These are phyloP conservation scores for Pneumocystis canis DNA, from an alignment of 1,139 yeast species.

Conservation along the genomic window DNA sequence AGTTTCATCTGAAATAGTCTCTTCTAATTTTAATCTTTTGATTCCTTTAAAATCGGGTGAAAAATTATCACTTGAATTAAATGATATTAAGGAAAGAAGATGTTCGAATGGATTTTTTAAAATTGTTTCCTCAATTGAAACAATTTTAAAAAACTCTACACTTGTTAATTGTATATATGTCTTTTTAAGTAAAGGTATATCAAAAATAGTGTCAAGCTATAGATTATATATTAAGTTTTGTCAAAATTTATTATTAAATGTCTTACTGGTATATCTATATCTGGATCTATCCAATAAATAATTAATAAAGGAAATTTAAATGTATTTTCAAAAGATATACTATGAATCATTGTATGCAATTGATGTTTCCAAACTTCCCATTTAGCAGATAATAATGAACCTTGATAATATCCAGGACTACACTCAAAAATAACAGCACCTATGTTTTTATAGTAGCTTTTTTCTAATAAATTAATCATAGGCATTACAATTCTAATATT, in stretches of 20 bases:
- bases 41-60: neutral
- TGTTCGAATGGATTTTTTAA: neutral
- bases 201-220: neutral
- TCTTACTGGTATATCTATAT: neutral
- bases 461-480: neutral
- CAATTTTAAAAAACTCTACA: neutral
- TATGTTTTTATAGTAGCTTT: neutral
- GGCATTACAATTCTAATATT: neutral
- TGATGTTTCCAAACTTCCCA: conserved; percentile 1
- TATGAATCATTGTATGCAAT: neutral
- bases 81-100: neutral
- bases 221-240: neutral
- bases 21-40: neutral
- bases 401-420: neutral
- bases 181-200: neutral
- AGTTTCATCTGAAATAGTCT: neutral
- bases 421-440: conserved; percentile 1
- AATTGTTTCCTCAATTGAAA: neutral
- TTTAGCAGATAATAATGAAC: neutral
- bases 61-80: neutral
- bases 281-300: conserved; percentile 1
- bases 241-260: neutral
- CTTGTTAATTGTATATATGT: neutral
- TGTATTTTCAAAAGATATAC: neutral
- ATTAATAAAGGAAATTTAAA: conserved; percentile 1